A percentile compares a stretch with the other conserved stretches of the same genome.
phyloP scores from a whole-genome alignment of 768 basidiomycete species.

The Glaciozyma antarctica region DNA sequence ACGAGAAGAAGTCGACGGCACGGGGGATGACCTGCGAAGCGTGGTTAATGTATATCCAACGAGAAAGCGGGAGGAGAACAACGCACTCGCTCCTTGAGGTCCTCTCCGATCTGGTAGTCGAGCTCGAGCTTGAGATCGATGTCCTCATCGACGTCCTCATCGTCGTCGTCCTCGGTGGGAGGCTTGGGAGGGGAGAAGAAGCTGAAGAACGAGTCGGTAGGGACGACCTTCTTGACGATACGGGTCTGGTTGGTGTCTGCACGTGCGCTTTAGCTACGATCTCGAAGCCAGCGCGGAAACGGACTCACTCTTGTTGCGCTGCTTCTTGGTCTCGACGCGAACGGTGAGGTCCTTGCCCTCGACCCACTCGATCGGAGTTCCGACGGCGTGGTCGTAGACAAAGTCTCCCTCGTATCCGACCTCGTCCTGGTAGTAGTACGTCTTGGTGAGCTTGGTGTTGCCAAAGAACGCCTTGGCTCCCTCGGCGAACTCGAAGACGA shows the following conservation, averaged over 20 bases:
- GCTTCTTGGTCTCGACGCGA: constrained; percentile 97
- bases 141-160: constrained; percentile 61
- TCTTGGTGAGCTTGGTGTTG: constrained; percentile 75
- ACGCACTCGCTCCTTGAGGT: constrained; percentile 83
- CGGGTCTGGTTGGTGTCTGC: constrained; percentile 47
- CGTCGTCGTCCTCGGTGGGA: constrained; percentile 55
- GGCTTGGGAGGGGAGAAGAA: constrained; percentile 81
- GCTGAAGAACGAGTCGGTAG: constrained; percentile 96
- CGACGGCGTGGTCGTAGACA: constrained; percentile 86
- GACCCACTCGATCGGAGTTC: constrained; percentile 90
- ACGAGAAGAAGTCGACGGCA: constrained; percentile 77
- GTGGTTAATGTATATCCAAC: background rate
- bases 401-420: constrained; percentile 80
- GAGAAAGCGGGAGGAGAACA: constrained; percentile 26
- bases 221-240: constrained; percentile 61
- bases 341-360: constrained; percentile 96
- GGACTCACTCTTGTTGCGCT: constrained; percentile 86
- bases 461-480: constrained; percentile 75
- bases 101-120: constrained; percentile 97
- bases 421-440: constrained; percentile 64
- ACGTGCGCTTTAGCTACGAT: constrained; percentile 46
- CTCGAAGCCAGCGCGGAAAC: background rate
- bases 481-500: constrained; percentile 64
- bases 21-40: constrained; percentile 71
- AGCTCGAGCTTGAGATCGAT: constrained; percentile 87